A percentile compares a stretch with the other conserved stretches of the same genome.
Conservation (phyloP, 352 stramenopile species). For the Phytopythium mirpurense region DNA sequence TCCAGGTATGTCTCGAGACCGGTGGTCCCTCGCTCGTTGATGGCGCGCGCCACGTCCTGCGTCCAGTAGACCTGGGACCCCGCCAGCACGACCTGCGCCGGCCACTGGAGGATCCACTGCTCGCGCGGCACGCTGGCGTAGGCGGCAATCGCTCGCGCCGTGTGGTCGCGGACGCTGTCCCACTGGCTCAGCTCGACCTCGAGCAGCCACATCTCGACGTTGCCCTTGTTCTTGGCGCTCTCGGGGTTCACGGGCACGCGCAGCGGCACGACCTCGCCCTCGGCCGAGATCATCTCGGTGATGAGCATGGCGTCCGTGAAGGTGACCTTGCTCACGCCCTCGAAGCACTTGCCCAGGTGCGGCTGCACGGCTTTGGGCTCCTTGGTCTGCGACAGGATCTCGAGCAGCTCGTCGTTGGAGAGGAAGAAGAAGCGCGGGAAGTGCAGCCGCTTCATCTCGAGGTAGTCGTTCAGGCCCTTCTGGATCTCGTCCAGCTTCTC, state of each 20-base stretch:
- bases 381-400: conserved; percentile 93
- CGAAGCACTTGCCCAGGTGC: conserved; percentile 87
- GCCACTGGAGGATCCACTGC: conserved; percentile 92
- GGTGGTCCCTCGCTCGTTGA: conserved; percentile 60
- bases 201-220: conserved; percentile 93
- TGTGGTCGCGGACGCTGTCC: conserved; percentile 90
- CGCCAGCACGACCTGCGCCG: conserved; percentile 91
- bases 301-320: conserved; percentile 86
- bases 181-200: conserved; percentile 91
- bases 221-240: conserved; percentile 90
- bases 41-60: conserved; percentile 85
- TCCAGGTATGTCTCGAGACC: conserved; percentile 77
- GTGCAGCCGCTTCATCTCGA: conserved; percentile 92
- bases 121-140: conserved; percentile 80
- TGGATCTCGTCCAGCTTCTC: conserved; percentile 94
- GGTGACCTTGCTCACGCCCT: conserved; percentile 90
- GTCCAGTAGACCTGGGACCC: conserved; percentile 94
- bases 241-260: conserved; percentile 86
- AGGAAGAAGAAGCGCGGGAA: conserved; percentile 95
- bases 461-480: conserved; percentile 91
- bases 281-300: conserved; percentile 91
- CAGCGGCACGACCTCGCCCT: conserved; percentile 89
- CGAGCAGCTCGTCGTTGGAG: conserved; percentile 91
- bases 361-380: conserved; percentile 91
- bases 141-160: conserved; percentile 77